Conservation (phyloP, 805 yeast genomes). For the Yarrowia yakushimensis region DNA sequence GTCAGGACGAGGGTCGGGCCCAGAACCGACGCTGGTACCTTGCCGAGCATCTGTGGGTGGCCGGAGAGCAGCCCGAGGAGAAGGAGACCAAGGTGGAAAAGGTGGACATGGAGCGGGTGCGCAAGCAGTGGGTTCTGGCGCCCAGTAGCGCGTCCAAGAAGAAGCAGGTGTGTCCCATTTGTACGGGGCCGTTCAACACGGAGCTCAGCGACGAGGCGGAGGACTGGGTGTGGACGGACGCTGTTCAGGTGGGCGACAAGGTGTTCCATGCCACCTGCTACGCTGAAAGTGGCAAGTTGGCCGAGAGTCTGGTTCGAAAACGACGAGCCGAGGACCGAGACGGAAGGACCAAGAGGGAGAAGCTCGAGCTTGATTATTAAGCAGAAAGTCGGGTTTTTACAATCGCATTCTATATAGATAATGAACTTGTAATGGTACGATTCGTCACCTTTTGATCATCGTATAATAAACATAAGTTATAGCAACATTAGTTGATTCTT, state of each 20-base stretch:
- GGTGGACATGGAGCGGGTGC: conserved; percentile 38
- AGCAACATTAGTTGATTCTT: no score
- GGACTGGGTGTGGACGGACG: conserved; percentile 79
- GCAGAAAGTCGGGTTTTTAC: no score
- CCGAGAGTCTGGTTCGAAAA: conserved; percentile 15
- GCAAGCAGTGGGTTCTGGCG: conserved; percentile 54
- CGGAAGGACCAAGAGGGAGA: neutral
- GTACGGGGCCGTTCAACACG: conserved; percentile 63
- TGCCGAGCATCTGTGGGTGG: conserved; percentile 66
- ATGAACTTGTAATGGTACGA: no score
- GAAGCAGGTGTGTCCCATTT: conserved; percentile 60
- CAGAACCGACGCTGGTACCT: conserved; percentile 83
- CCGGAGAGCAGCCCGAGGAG: conserved; percentile 54
- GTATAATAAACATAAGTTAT: no score
- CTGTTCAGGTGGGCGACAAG: conserved; percentile 48
- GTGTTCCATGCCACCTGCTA: conserved; percentile 67
- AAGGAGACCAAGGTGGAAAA: conserved; percentile 26
- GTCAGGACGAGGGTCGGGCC: conserved; percentile 44
- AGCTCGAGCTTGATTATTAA: conserved; percentile 10
- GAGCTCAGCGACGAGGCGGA: conserved; percentile 69
- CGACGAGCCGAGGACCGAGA: neutral
- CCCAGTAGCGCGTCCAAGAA: conserved; percentile 62
- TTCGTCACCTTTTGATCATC: no score
- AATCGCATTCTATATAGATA: no score
- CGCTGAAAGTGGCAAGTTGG: conserved; percentile 49